These are phyloP conservation scores for Leccinum pallidistipes DNA, from an alignment of 1,284 basidiomycete genomes.

Conservation along the genomic window DNA sequence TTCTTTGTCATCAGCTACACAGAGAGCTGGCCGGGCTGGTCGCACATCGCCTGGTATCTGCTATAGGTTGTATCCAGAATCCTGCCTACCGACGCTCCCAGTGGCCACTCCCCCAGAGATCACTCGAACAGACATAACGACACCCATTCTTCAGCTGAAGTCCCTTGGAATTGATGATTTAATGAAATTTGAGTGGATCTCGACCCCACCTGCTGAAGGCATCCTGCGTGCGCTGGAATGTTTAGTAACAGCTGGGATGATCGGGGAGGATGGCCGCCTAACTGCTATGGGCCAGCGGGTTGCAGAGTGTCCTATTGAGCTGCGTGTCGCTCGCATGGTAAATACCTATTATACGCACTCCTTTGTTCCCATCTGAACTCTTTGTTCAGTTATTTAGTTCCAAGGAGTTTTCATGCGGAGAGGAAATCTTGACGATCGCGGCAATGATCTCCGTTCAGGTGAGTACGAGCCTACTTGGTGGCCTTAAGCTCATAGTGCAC, in stretches of 20 bases:
- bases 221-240: constrained; percentile 83
- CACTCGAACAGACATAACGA: constrained; percentile 83
- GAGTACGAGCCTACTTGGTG: constrained; percentile 10
- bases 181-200: constrained; percentile 95
- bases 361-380: neutral
- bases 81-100: constrained; percentile 58
- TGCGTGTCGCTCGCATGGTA: constrained; percentile 77
- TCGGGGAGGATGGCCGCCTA: constrained; percentile 65
- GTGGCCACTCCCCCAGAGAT: constrained; percentile 85
- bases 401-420: constrained; percentile 81
- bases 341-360: neutral
- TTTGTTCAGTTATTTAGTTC: constrained; percentile 80
- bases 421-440: constrained; percentile 93
- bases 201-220: constrained; percentile 84
- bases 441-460: constrained; percentile 94
- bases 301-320: constrained; percentile 77
- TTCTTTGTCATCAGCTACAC: constrained; percentile 82
- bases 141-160: constrained; percentile 90
- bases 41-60: constrained; percentile 90
- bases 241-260: constrained; percentile 68
- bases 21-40: constrained; percentile 89
- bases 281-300: constrained; percentile 69
- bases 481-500: neutral
- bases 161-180: constrained; percentile 93
- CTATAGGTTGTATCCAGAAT: constrained; percentile 86